Conservation (phyloP, 2,329 filamentous ascomycete genomes). For the Zasmidium angulare region DNA sequence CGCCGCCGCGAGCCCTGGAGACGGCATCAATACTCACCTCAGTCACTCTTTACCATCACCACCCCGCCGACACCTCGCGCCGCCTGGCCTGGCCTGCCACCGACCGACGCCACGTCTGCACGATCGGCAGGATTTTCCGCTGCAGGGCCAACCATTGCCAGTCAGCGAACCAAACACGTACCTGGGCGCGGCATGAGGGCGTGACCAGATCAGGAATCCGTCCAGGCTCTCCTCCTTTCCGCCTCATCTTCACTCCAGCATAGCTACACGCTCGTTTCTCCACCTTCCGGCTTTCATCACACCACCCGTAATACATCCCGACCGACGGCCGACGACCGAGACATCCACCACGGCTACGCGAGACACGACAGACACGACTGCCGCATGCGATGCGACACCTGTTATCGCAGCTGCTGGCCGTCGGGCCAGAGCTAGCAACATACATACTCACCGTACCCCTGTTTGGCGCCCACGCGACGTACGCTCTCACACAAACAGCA, state of each 20-base stretch:
- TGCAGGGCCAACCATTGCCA: background rate
- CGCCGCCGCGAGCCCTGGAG: background rate
- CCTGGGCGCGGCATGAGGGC: background rate
- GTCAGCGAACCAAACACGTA: background rate
- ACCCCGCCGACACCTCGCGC: background rate
- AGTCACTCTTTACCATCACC: constrained; percentile 7
- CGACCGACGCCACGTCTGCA: background rate
- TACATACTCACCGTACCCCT: constrained; percentile 32
- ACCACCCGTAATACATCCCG: constrained; percentile 1
- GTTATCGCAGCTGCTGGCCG: constrained; percentile 34
- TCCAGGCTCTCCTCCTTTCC: background rate
- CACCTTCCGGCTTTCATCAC: background rate
- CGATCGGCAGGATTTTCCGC: background rate
- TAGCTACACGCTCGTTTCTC: constrained; percentile 1
- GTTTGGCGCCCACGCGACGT: constrained; percentile 16
- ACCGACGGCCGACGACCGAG: background rate
- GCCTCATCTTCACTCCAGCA: background rate
- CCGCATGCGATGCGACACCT: constrained; percentile 28
- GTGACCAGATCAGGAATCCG: background rate
- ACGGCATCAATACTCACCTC: constrained; percentile 4
- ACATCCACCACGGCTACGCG: constrained; percentile 2
- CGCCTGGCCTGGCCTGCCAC: background rate
- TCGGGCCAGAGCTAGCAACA: constrained; percentile 35
- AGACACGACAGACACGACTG: background rate
- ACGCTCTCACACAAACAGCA: constrained; percentile 40